Percentiles rank a stretch among this genome's conserved stretches.
Evolutionary conservation across 1,284 basidiomycete genomes (phyloP).

Genomic region (Bondarzewia mesenterica): DNA sequence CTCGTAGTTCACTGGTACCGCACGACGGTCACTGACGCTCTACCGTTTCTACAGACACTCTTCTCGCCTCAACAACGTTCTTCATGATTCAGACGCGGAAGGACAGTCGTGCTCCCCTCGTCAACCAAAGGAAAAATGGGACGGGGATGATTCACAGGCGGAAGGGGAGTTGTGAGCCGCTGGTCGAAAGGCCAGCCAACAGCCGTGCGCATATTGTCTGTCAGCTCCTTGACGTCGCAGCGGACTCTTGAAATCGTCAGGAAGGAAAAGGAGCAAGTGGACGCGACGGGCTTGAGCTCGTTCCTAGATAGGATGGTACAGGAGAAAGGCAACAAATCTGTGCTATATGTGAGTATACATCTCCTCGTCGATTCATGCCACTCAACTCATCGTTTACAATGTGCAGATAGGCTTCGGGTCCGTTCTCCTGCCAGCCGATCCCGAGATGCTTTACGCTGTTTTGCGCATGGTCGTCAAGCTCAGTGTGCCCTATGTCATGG

Average conservation of each 20-base stretch:
- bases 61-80: too few relatives aligned
- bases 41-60: too few relatives aligned
- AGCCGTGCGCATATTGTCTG: background rate
- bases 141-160: too few relatives aligned
- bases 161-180: too few relatives aligned
- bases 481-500: background rate
- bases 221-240: slow-evolving; percentile 1
- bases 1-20: too few relatives aligned
- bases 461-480: slow-evolving; percentile 2
- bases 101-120: too few relatives aligned
- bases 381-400: background rate
- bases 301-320: background rate
- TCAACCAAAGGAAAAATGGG: too few relatives aligned
- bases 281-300: background rate
- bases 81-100: too few relatives aligned
- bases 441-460: background rate
- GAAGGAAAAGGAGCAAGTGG: slow-evolving; percentile 2
- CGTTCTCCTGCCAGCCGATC: slow-evolving; percentile 1
- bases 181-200: background rate
- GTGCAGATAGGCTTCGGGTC: slow-evolving; percentile 5
- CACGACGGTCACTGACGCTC: too few relatives aligned
- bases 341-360: slow-evolving; percentile 1
- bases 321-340: slow-evolving; percentile 2
- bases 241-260: background rate
- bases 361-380: background rate